Conservation (phyloP, 148 eudicot species). For the Agrostemma githago region DNA sequence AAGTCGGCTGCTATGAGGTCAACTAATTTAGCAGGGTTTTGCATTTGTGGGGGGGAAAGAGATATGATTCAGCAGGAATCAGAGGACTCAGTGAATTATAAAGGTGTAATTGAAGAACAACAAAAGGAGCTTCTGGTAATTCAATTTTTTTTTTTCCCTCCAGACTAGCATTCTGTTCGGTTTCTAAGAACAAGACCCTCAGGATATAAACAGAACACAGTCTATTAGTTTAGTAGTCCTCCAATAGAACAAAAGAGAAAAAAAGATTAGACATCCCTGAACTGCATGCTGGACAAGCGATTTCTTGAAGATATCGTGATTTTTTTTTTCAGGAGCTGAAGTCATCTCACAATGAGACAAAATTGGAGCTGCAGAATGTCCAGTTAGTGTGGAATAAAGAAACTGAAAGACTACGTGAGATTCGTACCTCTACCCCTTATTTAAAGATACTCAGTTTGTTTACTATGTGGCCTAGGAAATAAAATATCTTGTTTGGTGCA, state of each 20-base stretch:
- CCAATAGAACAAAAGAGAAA: too few species aligned
- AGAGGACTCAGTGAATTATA: conserved; percentile 24
- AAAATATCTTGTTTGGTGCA: conserved; percentile 20
- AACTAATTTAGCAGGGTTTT: conserved; percentile 48
- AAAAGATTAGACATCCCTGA: background rate
- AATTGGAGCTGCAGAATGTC: conserved; percentile 43
- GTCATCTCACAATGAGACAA: conserved; percentile 45
- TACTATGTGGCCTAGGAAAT: background rate
- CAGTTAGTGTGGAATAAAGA: conserved; percentile 69
- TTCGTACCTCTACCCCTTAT: background rate
- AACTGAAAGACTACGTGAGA: conserved; percentile 59
- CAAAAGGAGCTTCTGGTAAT: conserved; percentile 68
- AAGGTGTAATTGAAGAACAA: conserved; percentile 45
- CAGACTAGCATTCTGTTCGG: background rate
- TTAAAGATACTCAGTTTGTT: background rate
- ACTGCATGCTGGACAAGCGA: background rate
- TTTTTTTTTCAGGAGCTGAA: conserved; percentile 52
- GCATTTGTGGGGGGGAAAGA: conserved; percentile 69
- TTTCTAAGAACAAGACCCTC: background rate
- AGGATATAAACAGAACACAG: background rate
- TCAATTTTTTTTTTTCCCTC: background rate
- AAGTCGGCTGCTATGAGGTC: conserved; percentile 35
- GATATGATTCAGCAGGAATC: conserved; percentile 19
- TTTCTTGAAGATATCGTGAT: background rate
- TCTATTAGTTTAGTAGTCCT: too few species aligned